phyloP scores from a whole-genome alignment of 1,284 basidiomycete species.

The Marasmius sp. region DNA sequence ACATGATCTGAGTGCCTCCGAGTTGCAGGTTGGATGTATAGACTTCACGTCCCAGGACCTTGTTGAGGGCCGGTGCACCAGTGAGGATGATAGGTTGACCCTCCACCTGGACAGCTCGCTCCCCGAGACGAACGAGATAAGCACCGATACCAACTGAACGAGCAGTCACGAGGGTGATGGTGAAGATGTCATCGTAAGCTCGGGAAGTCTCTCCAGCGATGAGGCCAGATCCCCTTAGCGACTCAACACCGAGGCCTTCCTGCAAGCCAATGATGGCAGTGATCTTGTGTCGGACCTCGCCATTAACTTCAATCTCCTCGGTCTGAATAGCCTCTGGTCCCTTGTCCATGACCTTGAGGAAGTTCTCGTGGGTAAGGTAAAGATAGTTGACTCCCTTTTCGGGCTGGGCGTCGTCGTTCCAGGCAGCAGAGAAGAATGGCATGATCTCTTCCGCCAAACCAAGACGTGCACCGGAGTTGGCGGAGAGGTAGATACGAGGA shows the following conservation, averaged over 20 bases:
- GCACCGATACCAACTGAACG: slow-evolving; percentile 99
- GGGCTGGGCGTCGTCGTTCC: slow-evolving; percentile 79
- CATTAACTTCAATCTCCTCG: slow-evolving; percentile 82
- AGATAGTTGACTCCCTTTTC: slow-evolving; percentile 98
- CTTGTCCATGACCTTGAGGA: slow-evolving; percentile 82
- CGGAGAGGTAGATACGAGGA: slow-evolving; percentile 96
- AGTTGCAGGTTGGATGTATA: slow-evolving; percentile 99
- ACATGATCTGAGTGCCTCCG: slow-evolving; percentile 99
- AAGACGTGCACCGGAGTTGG: slow-evolving; percentile 97
- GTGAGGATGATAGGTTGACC: slow-evolving; percentile 99
- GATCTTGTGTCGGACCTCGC: slow-evolving; percentile 89
- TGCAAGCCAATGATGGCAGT: slow-evolving; percentile 96
- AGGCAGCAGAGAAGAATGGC: slow-evolving; percentile 89
- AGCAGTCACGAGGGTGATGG: slow-evolving; percentile 97
- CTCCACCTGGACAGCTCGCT: slow-evolving; percentile 98
- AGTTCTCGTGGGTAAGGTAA: slow-evolving; percentile 89
- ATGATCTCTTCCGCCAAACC: slow-evolving; percentile 94
- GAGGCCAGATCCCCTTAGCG: slow-evolving; percentile 92
- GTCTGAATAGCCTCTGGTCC: slow-evolving; percentile 79
- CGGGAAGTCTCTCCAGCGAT: slow-evolving; percentile 99
- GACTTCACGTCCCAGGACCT: slow-evolving; percentile 98
- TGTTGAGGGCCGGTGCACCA: slow-evolving; percentile 96
- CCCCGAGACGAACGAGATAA: slow-evolving; percentile 96
- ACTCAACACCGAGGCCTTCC: slow-evolving; percentile 98
- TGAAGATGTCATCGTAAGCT: slow-evolving; percentile 99